Evolutionary conservation across 78 protist genomes (phyloP), one percentile per base, ranked within the genome.

Genomic region (Monocercomonoides exilis): DNA sequence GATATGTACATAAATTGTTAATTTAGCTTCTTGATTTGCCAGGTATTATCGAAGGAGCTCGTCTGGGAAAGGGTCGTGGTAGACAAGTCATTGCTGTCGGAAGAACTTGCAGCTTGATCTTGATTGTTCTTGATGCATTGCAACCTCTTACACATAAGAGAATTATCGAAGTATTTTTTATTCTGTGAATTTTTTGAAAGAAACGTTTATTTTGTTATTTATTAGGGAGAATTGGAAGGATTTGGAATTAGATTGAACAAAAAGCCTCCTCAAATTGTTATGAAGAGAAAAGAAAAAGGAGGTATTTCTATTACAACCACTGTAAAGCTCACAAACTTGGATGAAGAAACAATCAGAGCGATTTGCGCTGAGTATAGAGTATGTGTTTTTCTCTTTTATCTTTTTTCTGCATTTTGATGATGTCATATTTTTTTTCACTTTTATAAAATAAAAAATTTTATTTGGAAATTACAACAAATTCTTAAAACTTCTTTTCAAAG

Each of bases 31-130:
- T 54, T 35, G 1, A 32, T 2, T 77, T 54, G 21, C 63, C 87
- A 4, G 33, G 80, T 43, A 3, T 21, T 5, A 21, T 54, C 70
- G 5, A 41, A 85, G 99, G 99, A n/a, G 99, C 99, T 38, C 95
- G 96, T 84, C 98, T 96, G 80, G 98, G 98, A 84, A 97, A 95
- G 89, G 99, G 99, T 88, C 91, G 99, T 21, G 99, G 99, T 54
- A 87, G 96, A 2, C 98, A 96, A 77, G 91, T 92, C 36, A 89
- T 96, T 54, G 95, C 96, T 0, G 96, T 94, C 32, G 99, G 99
- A 42, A 92, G 99, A 2, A 98, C 99, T 1, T 98, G 99, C 91
- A 77, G 77, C 35, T 89, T 97, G 41, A 93, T 99, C 80, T 84
- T 96, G 43, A 95, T 99, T 21, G 95, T 95, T 3, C 92, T 99